phyloP scores from a whole-genome alignment of 192 early-diverging fungal species.

The Backusella westeae region DNA sequence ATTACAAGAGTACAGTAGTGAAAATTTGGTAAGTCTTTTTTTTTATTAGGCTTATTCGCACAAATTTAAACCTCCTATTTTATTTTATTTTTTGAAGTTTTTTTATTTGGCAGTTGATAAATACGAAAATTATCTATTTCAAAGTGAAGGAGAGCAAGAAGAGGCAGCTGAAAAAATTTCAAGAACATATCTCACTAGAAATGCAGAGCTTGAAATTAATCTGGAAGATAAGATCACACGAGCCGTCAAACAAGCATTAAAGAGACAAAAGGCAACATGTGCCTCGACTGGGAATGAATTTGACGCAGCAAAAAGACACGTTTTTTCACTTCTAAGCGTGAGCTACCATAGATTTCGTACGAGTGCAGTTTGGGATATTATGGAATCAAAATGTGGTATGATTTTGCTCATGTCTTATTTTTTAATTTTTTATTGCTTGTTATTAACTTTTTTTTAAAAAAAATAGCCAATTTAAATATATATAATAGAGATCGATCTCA shows the following conservation, averaged over 20 bases:
- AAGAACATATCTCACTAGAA: slow-evolving; percentile 9
- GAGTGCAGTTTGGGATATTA: slow-evolving; percentile 10
- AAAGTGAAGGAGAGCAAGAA: not conserved
- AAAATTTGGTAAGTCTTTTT: slow-evolving; percentile 13
- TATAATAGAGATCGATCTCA: slow-evolving; percentile 11
- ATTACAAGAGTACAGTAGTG: slow-evolving; percentile 16
- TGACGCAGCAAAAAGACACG: slow-evolving; percentile 9
- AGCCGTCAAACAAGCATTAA: slow-evolving; percentile 8
- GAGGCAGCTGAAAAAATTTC: slow-evolving; percentile 5
- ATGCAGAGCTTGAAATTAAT: slow-evolving; percentile 6
- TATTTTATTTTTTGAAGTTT: not conserved
- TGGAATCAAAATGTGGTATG: slow-evolving; percentile 13
- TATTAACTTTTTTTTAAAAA: not conserved
- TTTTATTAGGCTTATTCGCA: not conserved
- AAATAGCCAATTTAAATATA: slow-evolving; percentile 1
- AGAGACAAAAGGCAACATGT: slow-evolving; percentile 1
- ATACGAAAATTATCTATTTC: slow-evolving; percentile 5
- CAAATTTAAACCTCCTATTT: not conserved
- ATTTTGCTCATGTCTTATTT: not conserved
- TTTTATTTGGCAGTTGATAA: slow-evolving; percentile 17
- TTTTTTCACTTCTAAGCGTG: slow-evolving; percentile 8
- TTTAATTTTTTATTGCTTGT: not conserved
- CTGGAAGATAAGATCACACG: slow-evolving; percentile 2
- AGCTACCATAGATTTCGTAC: slow-evolving; percentile 11
- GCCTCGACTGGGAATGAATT: slow-evolving; percentile 11